Percentiles rank a stretch among this genome's conserved stretches.
These are phyloP conservation scores for Populus tomentosa DNA, from an alignment of 441 rosid species.

Conservation along the genomic window DNA sequence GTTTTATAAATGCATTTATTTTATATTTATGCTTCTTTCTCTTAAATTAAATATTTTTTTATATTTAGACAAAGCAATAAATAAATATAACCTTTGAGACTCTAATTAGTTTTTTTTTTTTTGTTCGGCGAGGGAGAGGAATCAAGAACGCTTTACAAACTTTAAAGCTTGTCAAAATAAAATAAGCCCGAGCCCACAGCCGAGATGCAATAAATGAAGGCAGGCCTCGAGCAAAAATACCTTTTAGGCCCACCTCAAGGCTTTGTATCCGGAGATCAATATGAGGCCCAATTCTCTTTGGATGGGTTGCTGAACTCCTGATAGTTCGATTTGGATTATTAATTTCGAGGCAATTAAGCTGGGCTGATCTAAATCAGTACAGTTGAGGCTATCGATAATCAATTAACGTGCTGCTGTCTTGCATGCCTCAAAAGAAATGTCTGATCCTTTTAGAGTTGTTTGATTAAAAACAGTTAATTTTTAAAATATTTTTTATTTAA, in stretches of 20 bases:
- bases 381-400: background rate
- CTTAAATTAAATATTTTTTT: background rate
- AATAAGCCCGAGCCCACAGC: background rate
- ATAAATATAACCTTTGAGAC: background rate
- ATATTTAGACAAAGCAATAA: background rate
- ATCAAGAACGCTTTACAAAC: background rate
- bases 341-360: background rate
- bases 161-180: background rate
- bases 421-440: background rate
- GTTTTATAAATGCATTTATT: too few relatives aligned
- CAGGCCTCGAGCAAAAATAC: background rate
- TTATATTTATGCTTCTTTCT: too few relatives aligned
- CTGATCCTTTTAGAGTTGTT: background rate
- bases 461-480: too few relatives aligned
- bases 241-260: background rate
- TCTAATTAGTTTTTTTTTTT: background rate
- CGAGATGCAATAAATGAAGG: background rate
- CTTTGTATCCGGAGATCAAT: background rate
- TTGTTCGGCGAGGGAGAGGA: background rate
- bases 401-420: background rate
- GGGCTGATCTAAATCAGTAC: background rate
- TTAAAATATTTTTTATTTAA: too few relatives aligned
- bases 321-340: background rate
- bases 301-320: background rate
- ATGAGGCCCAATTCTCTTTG: background rate